These are phyloP conservation scores for Actinomortierella ambigua DNA, from an alignment of 371 early-diverging fungal genomes.

Conservation along the genomic window DNA sequence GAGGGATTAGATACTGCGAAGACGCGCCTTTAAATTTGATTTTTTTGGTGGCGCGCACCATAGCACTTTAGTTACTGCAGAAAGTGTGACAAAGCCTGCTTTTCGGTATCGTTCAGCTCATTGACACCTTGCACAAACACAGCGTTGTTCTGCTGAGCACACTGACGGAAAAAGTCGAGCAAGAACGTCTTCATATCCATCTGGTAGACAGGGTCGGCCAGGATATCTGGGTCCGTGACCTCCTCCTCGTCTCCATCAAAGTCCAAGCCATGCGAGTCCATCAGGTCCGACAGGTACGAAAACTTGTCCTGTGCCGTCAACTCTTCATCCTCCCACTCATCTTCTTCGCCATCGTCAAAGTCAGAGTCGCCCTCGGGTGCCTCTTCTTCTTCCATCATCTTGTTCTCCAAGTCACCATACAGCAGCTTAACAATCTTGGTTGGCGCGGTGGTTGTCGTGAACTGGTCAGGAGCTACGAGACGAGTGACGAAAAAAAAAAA, in stretches of 20 bases:
- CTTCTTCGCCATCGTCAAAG: conserved; percentile 47
- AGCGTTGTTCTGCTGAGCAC: conserved; percentile 61
- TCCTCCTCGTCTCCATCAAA: conserved; percentile 66
- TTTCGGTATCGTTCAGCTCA: conserved; percentile 36
- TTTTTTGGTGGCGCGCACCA: too few species aligned
- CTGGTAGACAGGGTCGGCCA: conserved; percentile 75
- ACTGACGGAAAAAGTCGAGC: conserved; percentile 73
- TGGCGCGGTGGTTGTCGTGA: conserved; percentile 74
- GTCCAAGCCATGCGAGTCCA: conserved; percentile 44
- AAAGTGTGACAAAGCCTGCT: conserved; percentile 21
- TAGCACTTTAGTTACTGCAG: conserved; percentile 32
- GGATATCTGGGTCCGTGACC: conserved; percentile 74
- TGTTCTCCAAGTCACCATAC: conserved; percentile 71
- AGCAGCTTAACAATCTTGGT: conserved; percentile 86
- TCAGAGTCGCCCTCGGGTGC: conserved; percentile 36
- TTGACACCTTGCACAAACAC: conserved; percentile 50
- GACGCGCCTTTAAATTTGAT: too few species aligned
- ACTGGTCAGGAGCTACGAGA: conserved; percentile 79
- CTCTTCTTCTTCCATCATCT: conserved; percentile 47
- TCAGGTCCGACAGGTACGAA: conserved; percentile 30
- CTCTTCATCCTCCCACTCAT: conserved; percentile 64
- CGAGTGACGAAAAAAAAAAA: conserved; percentile 6
- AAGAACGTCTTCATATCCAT: conserved; percentile 73
- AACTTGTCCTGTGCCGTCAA: conserved; percentile 18
- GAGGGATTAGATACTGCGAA: too few species aligned